Evolutionary conservation across 2,329 filamentous ascomycete species (phyloP), one percentile per base, ranked within the genome.

Genomic region (Diplodia scrobiculata): DNA sequence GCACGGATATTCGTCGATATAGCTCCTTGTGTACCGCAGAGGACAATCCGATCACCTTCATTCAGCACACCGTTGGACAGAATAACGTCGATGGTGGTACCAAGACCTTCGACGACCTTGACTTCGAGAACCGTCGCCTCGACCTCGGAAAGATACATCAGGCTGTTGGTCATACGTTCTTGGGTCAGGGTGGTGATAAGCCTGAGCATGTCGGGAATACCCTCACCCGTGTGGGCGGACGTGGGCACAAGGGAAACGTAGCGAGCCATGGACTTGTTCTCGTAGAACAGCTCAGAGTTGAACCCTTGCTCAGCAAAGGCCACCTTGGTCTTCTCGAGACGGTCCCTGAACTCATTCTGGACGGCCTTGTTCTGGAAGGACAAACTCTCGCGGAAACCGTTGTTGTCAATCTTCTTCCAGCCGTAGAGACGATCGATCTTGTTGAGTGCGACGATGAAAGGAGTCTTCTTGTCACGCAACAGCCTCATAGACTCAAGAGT

Each of bases 361-460:
- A 97, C 93, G 62, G 90, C 89, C 81, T 94, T 95, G 82, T 88
- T 96, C 81, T 99, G 95, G 73, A 96, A 84, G 48, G 87, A 87
- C 77, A 99, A 83, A 80, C 90, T 94, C 78, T 98, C 94, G 74
- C 92, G 88, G 86, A 99, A 98, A 67, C 95, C 95, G 77, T 99
- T 99, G 86, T 99, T 97, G 74, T 95, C 92, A 68, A 97, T 92
- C 82, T 94, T 92, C 84, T 97, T 97, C 95, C 96, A 99, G 77
- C 92, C 92, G 77, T 97, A 99, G 17, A 99, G 88, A 86, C 95
- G 92, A 87, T 99, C 95, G 72, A 99, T 98, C 84, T 99, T 99
- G 89, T 99, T 99, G 75, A 99, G 84, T 1, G 96, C 96, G 48
- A 99, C 96, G 72, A 99, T 96, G 82, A 99, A 99, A 5, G 95